Evolutionary conservation across 1,139 yeast genomes (phyloP).

Genomic region (Pichia sp.): DNA sequence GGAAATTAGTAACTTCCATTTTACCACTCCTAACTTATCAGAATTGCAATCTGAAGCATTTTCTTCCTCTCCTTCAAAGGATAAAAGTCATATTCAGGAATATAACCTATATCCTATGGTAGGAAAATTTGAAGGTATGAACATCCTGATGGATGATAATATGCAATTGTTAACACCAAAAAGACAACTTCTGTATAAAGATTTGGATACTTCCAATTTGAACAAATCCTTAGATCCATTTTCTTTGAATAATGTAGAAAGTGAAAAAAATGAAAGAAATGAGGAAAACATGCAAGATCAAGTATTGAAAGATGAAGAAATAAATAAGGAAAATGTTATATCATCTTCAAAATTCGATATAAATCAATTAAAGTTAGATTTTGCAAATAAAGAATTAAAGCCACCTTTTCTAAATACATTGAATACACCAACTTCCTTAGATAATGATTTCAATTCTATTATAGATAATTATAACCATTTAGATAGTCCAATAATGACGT

Average conservation of each 20-base stretch:
- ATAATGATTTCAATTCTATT: slow-evolving; percentile 21
- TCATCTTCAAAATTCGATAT: not conserved
- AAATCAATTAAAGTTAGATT: slow-evolving; percentile 6
- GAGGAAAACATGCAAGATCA: too few species aligned
- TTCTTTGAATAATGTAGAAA: not conserved
- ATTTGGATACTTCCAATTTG: not conserved
- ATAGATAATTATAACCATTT: slow-evolving; percentile 21
- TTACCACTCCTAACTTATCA: slow-evolving; percentile 7
- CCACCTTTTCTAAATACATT: slow-evolving; percentile 3
- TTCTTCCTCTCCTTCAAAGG: not conserved
- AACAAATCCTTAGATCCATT: not conserved
- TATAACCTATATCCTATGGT: slow-evolving; percentile 14
- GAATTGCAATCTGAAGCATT: not conserved
- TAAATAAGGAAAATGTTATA: too few species aligned
- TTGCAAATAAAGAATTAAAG: slow-evolving; percentile 1
- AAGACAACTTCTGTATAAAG: slow-evolving; percentile 8
- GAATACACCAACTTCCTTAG: slow-evolving; percentile 13
- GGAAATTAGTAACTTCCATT: slow-evolving; percentile 9
- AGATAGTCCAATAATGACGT: not conserved
- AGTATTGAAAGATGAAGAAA: too few species aligned
- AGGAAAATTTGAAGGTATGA: slow-evolving; percentile 17
- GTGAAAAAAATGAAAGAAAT: too few species aligned
- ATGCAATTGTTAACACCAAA: slow-evolving; percentile 14
- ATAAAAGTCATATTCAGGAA: not conserved
- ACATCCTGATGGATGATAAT: slow-evolving; percentile 7